A percentile compares a stretch with the other conserved stretches of the same genome.
Evolutionary conservation across 2,329 filamentous ascomycete species (phyloP).

Genomic region (Neofusicoccum sp.): DNA sequence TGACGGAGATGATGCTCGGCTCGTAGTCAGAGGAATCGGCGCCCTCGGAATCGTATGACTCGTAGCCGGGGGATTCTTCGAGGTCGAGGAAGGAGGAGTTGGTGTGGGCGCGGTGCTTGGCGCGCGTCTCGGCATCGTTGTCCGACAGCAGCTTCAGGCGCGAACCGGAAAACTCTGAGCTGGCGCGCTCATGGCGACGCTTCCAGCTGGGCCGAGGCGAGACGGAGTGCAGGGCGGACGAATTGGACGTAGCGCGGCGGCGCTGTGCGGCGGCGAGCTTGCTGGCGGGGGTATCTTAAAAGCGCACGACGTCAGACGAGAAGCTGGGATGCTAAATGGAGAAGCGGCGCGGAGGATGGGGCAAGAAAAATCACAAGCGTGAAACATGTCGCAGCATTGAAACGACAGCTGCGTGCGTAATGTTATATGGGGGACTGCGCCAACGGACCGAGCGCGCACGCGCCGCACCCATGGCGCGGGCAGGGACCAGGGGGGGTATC

Average conservation of each 20-base stretch:
- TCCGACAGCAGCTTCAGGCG: constrained; percentile 29
- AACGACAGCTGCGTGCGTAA: constrained; percentile 17
- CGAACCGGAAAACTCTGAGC: constrained; percentile 44
- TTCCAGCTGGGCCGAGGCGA: constrained; percentile 39
- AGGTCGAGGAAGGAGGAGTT: constrained; percentile 61
- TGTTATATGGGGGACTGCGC: constrained; percentile 14
- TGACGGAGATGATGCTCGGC: constrained; percentile 33
- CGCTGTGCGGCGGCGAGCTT: constrained; percentile 37
- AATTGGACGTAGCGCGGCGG: constrained; percentile 46
- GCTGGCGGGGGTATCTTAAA: constrained; percentile 14
- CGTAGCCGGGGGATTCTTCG: constrained; percentile 69
- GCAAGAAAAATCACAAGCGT: constrained; percentile 9
- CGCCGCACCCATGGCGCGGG: constrained; percentile 4
- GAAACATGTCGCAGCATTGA: constrained; percentile 17
- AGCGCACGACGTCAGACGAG: constrained; percentile 12
- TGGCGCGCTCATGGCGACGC: constrained; percentile 46
- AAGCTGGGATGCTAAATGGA: background rate
- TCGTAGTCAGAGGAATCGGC: constrained; percentile 65
- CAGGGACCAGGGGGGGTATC: background rate
- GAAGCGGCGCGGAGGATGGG: constrained; percentile 10
- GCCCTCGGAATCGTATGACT: constrained; percentile 64
- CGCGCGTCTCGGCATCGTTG: constrained; percentile 24
- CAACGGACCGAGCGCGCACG: constrained; percentile 16
- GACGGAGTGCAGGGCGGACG: constrained; percentile 42
- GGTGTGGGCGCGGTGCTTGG: constrained; percentile 31